These are phyloP conservation scores for Crithidia bombi DNA, from an alignment of 208 protist genomes.

Conservation along the genomic window DNA sequence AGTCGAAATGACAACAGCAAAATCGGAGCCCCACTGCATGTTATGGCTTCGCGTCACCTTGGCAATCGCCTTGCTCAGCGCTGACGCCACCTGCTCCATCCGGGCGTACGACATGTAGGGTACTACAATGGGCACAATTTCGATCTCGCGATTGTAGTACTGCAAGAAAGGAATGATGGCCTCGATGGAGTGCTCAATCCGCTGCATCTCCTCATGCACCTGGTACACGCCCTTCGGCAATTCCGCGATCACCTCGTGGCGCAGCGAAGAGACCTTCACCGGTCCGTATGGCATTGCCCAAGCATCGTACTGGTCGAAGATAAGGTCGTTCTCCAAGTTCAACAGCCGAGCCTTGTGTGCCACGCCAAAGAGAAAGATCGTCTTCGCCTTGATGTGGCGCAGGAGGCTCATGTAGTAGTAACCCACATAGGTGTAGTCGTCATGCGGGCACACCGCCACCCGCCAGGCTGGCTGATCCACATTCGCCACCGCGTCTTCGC, in stretches of 20 bases:
- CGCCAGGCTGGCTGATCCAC: slow-evolving; percentile 12
- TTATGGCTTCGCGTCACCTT: slow-evolving; percentile 20
- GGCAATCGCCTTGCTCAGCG: slow-evolving; percentile 18
- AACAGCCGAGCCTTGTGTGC: slow-evolving; percentile 28
- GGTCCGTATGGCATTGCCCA: slow-evolving; percentile 33
- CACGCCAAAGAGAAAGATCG: slow-evolving; percentile 34
- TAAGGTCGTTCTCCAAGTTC: slow-evolving; percentile 26
- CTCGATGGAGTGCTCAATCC: slow-evolving; percentile 36
- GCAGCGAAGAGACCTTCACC: slow-evolving; percentile 24
- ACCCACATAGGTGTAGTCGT: slow-evolving; percentile 35
- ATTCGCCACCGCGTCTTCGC: slow-evolving; percentile 12
- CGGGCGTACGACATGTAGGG: slow-evolving; percentile 30
- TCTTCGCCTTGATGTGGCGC: slow-evolving; percentile 26
- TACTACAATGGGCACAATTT: slow-evolving; percentile 33
- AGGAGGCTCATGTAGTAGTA: slow-evolving; percentile 28
- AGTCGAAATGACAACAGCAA: slow-evolving; percentile 37
- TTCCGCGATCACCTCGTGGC: slow-evolving; percentile 19
- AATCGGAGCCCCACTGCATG: slow-evolving; percentile 31
- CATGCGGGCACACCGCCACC: slow-evolving; percentile 36
- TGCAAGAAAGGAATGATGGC: slow-evolving; percentile 35
- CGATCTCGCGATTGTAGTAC: slow-evolving; percentile 28
- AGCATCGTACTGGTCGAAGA: slow-evolving; percentile 28
- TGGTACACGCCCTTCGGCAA: slow-evolving; percentile 24
- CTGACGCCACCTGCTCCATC: slow-evolving; percentile 23
- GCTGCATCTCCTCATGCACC: slow-evolving; percentile 36